A percentile compares a stretch with the other conserved stretches of the same genome.
Conservation (phyloP, 2,329 filamentous ascomycete species). For the Ascocoryne sarcoides region DNA sequence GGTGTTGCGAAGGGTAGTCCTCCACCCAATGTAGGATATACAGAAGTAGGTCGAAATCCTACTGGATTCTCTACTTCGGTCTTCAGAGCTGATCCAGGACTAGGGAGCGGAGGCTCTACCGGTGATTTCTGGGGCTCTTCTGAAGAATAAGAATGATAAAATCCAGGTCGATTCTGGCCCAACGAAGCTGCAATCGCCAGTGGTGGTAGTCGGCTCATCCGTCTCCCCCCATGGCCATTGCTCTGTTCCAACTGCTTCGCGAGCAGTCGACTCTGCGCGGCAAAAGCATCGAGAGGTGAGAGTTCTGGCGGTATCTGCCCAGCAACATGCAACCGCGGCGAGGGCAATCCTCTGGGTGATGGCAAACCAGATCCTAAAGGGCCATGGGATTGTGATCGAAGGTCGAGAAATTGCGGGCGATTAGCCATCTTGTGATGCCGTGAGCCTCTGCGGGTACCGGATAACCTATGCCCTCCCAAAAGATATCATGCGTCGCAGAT, state of each 20-base stretch:
- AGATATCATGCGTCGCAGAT: no score
- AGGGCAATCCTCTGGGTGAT: constrained; percentile 31
- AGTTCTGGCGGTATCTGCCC: constrained; percentile 81
- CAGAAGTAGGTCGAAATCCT: constrained; percentile 55
- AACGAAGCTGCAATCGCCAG: constrained; percentile 76
- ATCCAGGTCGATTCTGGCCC: constrained; percentile 67
- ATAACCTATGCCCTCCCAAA: no score
- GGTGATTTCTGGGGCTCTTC: constrained; percentile 40
- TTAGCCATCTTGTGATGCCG: constrained; percentile 22
- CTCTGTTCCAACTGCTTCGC: constrained; percentile 79
- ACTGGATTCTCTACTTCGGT: constrained; percentile 44
- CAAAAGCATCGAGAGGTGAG: constrained; percentile 92
- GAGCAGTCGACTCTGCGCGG: constrained; percentile 79
- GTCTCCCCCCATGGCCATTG: constrained; percentile 55
- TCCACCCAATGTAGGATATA: constrained; percentile 64
- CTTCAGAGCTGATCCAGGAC: constrained; percentile 40
- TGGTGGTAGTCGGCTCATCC: constrained; percentile 79
- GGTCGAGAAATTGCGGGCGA: constrained; percentile 26
- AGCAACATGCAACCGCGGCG: constrained; percentile 68
- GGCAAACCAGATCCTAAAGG: constrained; percentile 15
- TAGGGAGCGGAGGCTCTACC: constrained; percentile 21
- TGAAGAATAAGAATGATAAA: constrained; percentile 67
- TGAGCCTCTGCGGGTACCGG: no score
- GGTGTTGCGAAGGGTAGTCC: constrained; percentile 9
- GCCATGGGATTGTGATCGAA: constrained; percentile 26